phyloP scores from a whole-genome alignment of 2,329 filamentous ascomycete species.

The Diaporthe australafricana region DNA sequence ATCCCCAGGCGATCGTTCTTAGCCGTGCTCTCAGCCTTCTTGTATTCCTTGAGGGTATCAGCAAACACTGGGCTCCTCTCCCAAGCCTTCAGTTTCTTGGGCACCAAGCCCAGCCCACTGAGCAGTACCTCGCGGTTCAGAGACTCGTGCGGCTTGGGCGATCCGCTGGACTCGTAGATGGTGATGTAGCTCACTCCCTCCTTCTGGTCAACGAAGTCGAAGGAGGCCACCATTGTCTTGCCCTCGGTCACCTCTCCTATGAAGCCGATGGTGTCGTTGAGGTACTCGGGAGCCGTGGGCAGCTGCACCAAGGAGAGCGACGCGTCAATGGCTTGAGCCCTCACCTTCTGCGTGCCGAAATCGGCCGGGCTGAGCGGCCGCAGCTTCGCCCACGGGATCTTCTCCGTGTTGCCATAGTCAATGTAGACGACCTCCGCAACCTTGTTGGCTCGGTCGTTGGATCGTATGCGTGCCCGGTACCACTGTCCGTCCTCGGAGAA shows the following conservation, averaged over 20 bases:
- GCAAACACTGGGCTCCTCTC: slow-evolving; percentile 79
- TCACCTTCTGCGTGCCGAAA: slow-evolving; percentile 85
- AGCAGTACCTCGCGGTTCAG: slow-evolving; percentile 89
- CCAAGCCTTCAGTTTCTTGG: slow-evolving; percentile 91
- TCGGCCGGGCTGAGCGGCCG: slow-evolving; percentile 83
- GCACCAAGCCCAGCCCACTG: slow-evolving; percentile 90
- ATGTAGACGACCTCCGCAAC: slow-evolving; percentile 92
- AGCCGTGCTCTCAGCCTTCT: slow-evolving; percentile 79
- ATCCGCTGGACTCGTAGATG: slow-evolving; percentile 81
- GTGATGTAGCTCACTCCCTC: slow-evolving; percentile 89
- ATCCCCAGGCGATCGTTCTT: slow-evolving; percentile 86
- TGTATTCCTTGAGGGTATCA: slow-evolving; percentile 78
- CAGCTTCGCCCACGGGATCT: slow-evolving; percentile 84
- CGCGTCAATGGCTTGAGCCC: slow-evolving; percentile 88
- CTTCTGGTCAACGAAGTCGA: slow-evolving; percentile 83
- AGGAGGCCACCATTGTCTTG: slow-evolving; percentile 86
- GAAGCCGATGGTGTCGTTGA: slow-evolving; percentile 81
- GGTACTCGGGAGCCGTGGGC: slow-evolving; percentile 84
- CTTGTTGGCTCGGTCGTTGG: slow-evolving; percentile 92
- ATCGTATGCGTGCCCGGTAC: slow-evolving; percentile 92
- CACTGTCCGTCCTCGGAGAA: slow-evolving; percentile 92
- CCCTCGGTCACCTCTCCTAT: slow-evolving; percentile 80
- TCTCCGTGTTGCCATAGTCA: slow-evolving; percentile 96
- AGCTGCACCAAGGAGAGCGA: slow-evolving; percentile 91
- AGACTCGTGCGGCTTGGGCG: slow-evolving; percentile 74